Evolutionary conservation across 345 rosid genomes (phyloP).

Genomic region (Ceriops tagal): DNA sequence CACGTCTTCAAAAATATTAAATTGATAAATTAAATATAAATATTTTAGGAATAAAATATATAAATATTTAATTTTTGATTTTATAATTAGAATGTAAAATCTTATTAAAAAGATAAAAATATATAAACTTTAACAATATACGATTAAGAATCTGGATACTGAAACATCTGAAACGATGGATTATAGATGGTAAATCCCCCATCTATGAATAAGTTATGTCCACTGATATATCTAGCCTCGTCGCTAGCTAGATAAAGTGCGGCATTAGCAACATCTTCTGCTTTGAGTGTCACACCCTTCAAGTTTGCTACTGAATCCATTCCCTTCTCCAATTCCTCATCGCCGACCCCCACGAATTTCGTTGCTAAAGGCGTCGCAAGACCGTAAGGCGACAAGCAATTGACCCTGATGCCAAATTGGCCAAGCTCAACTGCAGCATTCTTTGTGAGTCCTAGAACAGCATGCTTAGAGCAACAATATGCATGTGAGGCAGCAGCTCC

Average conservation of each 20-base stretch:
- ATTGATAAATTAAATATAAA: no score
- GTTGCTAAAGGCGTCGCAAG: slow-evolving; percentile 43
- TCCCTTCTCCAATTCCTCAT: slow-evolving; percentile 26
- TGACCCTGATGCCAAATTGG: slow-evolving; percentile 48
- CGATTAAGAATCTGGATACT: slow-evolving; percentile 24
- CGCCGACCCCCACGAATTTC: slow-evolving; percentile 21
- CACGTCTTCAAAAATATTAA: no score
- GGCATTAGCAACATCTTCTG: slow-evolving; percentile 48
- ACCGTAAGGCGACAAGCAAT: slow-evolving; percentile 45
- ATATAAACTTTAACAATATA: neutral
- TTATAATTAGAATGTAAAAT: no score
- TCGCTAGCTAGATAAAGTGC: slow-evolving; percentile 51
- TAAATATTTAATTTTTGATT: no score
- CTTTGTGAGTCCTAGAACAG: slow-evolving; percentile 43
- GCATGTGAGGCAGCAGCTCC: slow-evolving; percentile 44
- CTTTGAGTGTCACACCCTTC: slow-evolving; percentile 41
- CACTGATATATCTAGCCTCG: slow-evolving; percentile 48
- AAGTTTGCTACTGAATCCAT: slow-evolving; percentile 23
- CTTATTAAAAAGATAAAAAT: no score
- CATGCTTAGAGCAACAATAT: slow-evolving; percentile 48
- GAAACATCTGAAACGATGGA: slow-evolving; percentile 31
- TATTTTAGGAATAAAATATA: no score
- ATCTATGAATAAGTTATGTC: slow-evolving; percentile 44
- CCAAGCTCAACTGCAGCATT: slow-evolving; percentile 49
- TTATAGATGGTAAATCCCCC: slow-evolving; percentile 46